A percentile compares a stretch with the other conserved stretches of the same genome.
These are phyloP conservation scores for Neoconidiobolus thromboides DNA, from an alignment of 371 early-diverging fungal species.

Conservation along the genomic window DNA sequence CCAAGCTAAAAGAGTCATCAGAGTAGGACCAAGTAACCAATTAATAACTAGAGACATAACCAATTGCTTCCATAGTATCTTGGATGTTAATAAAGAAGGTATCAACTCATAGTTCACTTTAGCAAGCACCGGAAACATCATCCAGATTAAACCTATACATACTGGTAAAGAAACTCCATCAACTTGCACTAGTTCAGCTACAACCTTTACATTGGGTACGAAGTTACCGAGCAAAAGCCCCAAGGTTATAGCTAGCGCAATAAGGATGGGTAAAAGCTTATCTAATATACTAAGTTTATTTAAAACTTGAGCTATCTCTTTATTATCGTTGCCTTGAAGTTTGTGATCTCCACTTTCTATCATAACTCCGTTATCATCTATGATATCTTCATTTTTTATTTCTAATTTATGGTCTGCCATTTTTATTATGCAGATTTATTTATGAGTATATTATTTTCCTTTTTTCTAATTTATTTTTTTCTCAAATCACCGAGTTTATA, in stretches of 20 bases:
- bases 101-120: conserved; percentile 39
- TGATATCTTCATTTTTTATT: no score
- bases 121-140: conserved; percentile 60
- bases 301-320: conserved; percentile 7
- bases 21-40: conserved; percentile 20
- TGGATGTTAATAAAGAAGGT: conserved; percentile 16
- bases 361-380: no score
- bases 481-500: no score
- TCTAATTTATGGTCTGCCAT: no score
- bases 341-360: no score
- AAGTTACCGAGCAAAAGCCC: conserved; percentile 51
- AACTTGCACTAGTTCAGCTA: conserved; percentile 28
- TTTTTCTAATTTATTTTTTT: no score
- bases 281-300: conserved; percentile 14
- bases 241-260: conserved; percentile 33
- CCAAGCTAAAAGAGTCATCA: conserved; percentile 57
- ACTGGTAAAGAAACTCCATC: conserved; percentile 49
- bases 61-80: conserved; percentile 6
- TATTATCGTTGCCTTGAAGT: no score
- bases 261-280: conserved; percentile 29
- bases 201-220: conserved; percentile 28
- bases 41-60: not conserved
- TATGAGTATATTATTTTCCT: no score
- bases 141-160: conserved; percentile 35
- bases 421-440: no score